Conservation (phyloP, 768 basidiomycete species). For the Rhodotorula paludigena region DNA sequence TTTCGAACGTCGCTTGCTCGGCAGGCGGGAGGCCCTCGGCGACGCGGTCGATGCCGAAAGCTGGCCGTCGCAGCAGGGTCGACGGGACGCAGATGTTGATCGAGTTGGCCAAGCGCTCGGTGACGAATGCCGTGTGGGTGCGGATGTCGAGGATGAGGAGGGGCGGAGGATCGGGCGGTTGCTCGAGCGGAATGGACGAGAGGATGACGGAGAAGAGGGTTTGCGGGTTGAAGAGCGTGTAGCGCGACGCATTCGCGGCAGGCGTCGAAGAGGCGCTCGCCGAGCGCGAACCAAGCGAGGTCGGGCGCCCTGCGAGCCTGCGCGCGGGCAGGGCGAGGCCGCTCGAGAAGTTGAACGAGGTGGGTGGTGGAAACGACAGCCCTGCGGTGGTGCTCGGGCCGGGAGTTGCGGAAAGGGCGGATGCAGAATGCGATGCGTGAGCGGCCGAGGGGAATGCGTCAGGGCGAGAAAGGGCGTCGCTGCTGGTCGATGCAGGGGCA, state of each 20-base stretch:
- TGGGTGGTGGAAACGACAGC: not conserved
- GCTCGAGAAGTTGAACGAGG: not conserved
- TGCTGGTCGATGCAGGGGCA: not conserved
- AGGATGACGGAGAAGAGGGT: constrained; percentile 22
- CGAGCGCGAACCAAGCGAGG: not conserved
- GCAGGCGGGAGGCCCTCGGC: constrained; percentile 70
- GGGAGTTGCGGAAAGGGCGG: not conserved
- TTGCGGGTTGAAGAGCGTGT: constrained; percentile 13
- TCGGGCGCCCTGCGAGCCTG: not conserved
- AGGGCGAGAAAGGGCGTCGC: not conserved
- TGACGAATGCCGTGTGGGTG: constrained; percentile 66
- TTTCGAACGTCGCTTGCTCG: constrained; percentile 57
- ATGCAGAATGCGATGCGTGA: not conserved
- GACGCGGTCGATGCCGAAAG: constrained; percentile 73
- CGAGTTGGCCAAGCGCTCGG: constrained; percentile 59
- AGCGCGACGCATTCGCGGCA: constrained; percentile 1
- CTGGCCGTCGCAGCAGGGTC: constrained; percentile 83
- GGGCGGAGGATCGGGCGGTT: not conserved
- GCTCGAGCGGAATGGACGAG: rapidly evolving
- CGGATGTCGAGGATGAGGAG: constrained; percentile 80
- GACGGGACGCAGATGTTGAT: constrained; percentile 87
- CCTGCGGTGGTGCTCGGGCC: not conserved
- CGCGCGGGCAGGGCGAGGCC: not conserved
- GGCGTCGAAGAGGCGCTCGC: not conserved
- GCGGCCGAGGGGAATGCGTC: not conserved